Evolutionary conservation across 176 grass and related monocot genomes (phyloP).

Genomic region (Miscanthus lutarioriparius): DNA sequence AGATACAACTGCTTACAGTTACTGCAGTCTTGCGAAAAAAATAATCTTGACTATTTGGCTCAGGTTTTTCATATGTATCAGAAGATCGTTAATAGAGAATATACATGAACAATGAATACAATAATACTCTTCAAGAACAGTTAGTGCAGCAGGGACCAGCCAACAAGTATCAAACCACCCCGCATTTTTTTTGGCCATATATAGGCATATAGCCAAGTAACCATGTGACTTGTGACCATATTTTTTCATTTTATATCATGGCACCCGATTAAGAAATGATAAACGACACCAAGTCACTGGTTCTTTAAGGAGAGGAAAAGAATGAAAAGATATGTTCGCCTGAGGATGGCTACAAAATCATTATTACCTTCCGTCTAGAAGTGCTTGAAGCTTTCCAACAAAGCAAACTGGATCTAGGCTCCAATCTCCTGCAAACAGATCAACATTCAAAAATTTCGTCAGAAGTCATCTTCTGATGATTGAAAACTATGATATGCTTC

Average conservation of each 20-base stretch:
- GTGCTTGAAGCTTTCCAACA: conserved; percentile 67
- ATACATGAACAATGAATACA: not conserved
- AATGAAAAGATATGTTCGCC: not conserved
- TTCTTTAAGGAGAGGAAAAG: not conserved
- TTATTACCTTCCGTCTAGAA: conserved; percentile 74
- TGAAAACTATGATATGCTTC: not conserved
- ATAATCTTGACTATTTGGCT: not conserved
- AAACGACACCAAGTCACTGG: not conserved
- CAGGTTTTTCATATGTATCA: not conserved
- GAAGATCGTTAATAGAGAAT: not conserved
- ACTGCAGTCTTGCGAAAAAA: not conserved
- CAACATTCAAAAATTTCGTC: conserved; percentile 4
- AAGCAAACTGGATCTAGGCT: conserved; percentile 73
- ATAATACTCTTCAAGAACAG: not conserved
- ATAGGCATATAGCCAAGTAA: not conserved
- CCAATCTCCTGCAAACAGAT: conserved; percentile 74
- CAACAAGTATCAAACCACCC: not conserved
- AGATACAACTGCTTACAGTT: not conserved
- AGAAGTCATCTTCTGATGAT: conserved; percentile 17
- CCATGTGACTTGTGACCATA: conserved; percentile 14
- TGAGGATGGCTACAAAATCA: not conserved
- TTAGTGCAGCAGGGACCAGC: not conserved
- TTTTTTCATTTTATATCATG: conserved; percentile 16
- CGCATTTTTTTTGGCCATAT: not conserved
- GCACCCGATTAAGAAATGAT: not conserved